Conservation (phyloP, 148 eudicot species). For the Amaranthus hypochondriacus region DNA sequence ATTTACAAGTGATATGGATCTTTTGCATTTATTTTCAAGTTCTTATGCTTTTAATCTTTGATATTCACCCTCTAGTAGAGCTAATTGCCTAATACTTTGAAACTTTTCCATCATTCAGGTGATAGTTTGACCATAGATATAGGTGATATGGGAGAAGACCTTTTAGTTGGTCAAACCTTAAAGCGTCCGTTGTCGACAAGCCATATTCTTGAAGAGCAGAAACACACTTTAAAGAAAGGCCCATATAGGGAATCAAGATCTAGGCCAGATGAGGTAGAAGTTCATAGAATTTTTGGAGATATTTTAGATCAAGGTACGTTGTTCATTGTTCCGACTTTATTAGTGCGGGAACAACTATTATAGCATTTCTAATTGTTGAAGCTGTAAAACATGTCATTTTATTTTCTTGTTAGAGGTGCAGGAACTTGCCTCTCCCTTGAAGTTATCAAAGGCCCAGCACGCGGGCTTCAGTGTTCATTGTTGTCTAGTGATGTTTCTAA, state of each 20-base stretch:
- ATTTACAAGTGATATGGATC: neutral
- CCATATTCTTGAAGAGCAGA: constrained; percentile 41
- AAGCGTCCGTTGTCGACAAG: constrained; percentile 42
- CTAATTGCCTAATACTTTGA: neutral
- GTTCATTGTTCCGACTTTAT: constrained; percentile 21
- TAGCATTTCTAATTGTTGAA: constrained; percentile 22
- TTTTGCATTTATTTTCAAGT: neutral
- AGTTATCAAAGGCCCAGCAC: constrained; percentile 79
- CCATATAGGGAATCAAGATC: constrained; percentile 29
- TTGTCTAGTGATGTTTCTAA: constrained; percentile 56
- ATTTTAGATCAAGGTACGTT: constrained; percentile 38
- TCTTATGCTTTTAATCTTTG: neutral
- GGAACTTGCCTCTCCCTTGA: constrained; percentile 82
- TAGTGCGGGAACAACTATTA: neutral
- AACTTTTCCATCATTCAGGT: constrained; percentile 33
- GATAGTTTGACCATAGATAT: constrained; percentile 58
- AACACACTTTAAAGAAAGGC: constrained; percentile 35
- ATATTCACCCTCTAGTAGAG: neutral
- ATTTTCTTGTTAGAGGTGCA: constrained; percentile 78
- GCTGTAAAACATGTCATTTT: constrained; percentile 54
- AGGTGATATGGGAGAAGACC: constrained; percentile 49
- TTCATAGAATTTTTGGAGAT: constrained; percentile 30
- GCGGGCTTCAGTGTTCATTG: constrained; percentile 53
- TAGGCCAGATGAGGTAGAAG: constrained; percentile 31
- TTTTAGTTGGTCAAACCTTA: constrained; percentile 66